A percentile compares a stretch with the other conserved stretches of the same genome.
phyloP scores from a whole-genome alignment of 176 grass and related monocot species.

The Oryza glumipatula region DNA sequence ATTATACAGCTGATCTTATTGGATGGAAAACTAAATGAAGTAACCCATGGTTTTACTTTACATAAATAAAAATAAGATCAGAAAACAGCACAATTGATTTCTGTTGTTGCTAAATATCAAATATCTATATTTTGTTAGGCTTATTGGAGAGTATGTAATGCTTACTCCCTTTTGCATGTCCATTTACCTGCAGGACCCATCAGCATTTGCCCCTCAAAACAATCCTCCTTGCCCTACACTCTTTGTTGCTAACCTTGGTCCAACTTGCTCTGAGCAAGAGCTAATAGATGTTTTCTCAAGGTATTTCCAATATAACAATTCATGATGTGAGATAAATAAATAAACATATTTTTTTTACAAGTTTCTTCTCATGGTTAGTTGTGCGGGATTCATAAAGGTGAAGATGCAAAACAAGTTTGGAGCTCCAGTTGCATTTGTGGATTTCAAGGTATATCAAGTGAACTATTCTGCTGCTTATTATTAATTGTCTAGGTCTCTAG shows the following conservation, averaged over 20 bases:
- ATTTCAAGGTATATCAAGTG: constrained; percentile 70
- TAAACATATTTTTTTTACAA: constrained; percentile 2
- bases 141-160: not conserved
- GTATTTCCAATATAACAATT: constrained; percentile 44
- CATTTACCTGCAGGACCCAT: constrained; percentile 53
- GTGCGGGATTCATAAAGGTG: constrained; percentile 74
- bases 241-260: constrained; percentile 91
- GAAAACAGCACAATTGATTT: not conserved
- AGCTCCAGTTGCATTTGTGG: constrained; percentile 92
- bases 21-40: constrained; percentile 5
- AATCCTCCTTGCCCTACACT: constrained; percentile 90
- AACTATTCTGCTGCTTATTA: not conserved
- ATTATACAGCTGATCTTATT: not conserved
- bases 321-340: not conserved
- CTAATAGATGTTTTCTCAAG: constrained; percentile 83
- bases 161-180: constrained; percentile 13
- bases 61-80: not conserved
- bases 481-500: not conserved
- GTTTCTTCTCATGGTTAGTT: constrained; percentile 55
- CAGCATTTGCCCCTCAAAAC: constrained; percentile 60
- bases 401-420: constrained; percentile 95
- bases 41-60: not conserved
- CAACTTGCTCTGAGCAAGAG: constrained; percentile 72
- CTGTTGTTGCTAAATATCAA: not conserved
- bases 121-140: not conserved